phyloP scores from a whole-genome alignment of 176 grass and related monocot species.

The Carex cristatella region DNA sequence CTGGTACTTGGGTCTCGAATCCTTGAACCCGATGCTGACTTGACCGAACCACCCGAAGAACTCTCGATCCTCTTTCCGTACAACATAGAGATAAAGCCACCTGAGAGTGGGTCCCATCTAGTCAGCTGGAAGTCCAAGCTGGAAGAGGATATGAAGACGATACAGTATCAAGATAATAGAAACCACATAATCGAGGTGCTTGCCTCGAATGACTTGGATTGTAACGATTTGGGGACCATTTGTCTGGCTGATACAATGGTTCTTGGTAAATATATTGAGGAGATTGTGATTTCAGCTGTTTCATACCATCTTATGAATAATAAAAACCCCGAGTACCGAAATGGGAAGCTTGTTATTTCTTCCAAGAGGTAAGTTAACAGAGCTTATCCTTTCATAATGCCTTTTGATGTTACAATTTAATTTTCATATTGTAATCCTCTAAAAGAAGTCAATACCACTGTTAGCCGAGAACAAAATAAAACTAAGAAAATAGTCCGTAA shows the following conservation, averaged over 20 bases:
- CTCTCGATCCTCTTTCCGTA: slow-evolving; percentile 62
- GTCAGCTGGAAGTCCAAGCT: slow-evolving; percentile 66
- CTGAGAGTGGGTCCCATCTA: slow-evolving; percentile 58
- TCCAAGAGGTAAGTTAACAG: slow-evolving; percentile 58
- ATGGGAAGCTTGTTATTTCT: slow-evolving; percentile 86
- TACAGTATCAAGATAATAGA: slow-evolving; percentile 83
- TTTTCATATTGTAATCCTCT: neutral
- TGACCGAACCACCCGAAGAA: slow-evolving; percentile 47
- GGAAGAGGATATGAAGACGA: slow-evolving; percentile 62
- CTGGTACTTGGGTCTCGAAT: slow-evolving; percentile 82
- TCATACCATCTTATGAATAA: slow-evolving; percentile 85
- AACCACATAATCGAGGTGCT: slow-evolving; percentile 91
- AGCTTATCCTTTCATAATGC: neutral
- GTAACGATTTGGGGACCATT: slow-evolving; percentile 84
- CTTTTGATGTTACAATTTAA: slow-evolving; percentile 50
- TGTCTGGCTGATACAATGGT: slow-evolving; percentile 66
- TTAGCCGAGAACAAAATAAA: neutral
- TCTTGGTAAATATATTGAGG: slow-evolving; percentile 84
- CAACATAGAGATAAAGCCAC: slow-evolving; percentile 73
- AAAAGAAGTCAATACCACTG: neutral
- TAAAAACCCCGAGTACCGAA: slow-evolving; percentile 80
- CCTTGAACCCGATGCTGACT: slow-evolving; percentile 41
- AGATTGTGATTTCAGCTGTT: slow-evolving; percentile 84
- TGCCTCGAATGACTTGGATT: slow-evolving; percentile 82
- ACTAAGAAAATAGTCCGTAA: neutral